Base-by-base conservation (phyloP, 495 filamentous ascomycete genomes). In the Xylaria intraflava region DNA sequence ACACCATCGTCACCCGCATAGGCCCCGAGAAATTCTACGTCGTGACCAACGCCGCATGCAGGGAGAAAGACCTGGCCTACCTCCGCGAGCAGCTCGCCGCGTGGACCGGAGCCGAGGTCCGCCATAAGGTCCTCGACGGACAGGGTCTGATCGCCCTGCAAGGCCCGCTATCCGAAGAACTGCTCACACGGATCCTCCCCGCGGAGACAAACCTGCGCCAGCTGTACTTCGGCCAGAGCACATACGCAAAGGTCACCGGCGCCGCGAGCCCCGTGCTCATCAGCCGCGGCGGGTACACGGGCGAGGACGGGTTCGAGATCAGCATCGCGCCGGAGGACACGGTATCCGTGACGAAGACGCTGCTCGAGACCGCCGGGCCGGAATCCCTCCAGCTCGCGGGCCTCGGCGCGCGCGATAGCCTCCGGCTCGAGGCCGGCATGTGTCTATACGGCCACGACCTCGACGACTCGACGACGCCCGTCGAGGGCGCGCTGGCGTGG, bases 391-490 rank as follows among this genome's bases (percentile, higher is more conserved):
- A 84, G 53, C 73, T 96, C 7, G 89, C 91, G 20, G 93, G 93
- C 11, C 78, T 98, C 1, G 93, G 90, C 3, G 90, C 93, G 5
- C 80, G 93, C 51, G 94, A 98, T 69, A 93, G 85, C 59, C 80
- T 98, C 55, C 83, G 93, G 16, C 82, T 98, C 8, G 93, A 98
- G 70, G 93, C 94, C 0, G 93, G 93, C 45, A 92, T 98, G 91
- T 97, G 89, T 70, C 81, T 97, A 22, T 97, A 97, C 74, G 93
- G 93, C n/a, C 90, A 96, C 67, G 93, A 98, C 71, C 80, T 98
- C 40, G 82, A 94, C 63, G 94, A 95, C 54, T 73, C 76, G 3
- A 95, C 86, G 19, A 95, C 94, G 4, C 93, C 94, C 1, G 88
- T 89, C 19, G 86, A 89, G 69, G 93, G 83, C 3, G 83, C 81